Evolutionary conservation across 2,329 filamentous ascomycete species (phyloP), one percentile per base, ranked within the genome.

Genomic region (Colletotrichum shisoi): DNA sequence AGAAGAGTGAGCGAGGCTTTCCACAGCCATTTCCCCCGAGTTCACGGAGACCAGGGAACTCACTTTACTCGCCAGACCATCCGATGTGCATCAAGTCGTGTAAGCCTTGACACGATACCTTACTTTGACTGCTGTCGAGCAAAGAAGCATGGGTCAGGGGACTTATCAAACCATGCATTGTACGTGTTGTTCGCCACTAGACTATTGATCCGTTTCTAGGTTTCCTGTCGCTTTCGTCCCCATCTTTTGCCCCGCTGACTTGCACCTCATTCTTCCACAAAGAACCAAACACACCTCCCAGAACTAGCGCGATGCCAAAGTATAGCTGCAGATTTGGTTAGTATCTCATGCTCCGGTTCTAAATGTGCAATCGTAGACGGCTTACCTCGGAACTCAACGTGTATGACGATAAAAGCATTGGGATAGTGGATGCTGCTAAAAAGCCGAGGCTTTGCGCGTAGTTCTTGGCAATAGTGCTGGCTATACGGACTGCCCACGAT

Each of bases 1-100:
- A 40, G 15, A 57, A 48, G 21, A 48, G 60, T 57, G 60, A 62
- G 60, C 60, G 49, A 53, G 24, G 45, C 57, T 39, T 39, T 21
- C 21, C 17, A 42, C 42, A 12, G 37, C 45, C 21, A 59, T 27
- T 34, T 51, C 57, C 57, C 56, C 57, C 57, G 57, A 59, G 57
- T 40, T 59, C 45, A 42, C 34, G 34, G 34, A 51, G 45, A 42
- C 37, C 57, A 59, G 57, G 56, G 57, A 59, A 59, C 57, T 59
- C 57, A 59, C 57, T 31, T 39, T 42, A 15, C 44, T 39, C 34
- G 11, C 42, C 44, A 58, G 57, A 51, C 39, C 34, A 31, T 27
- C 21, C 57, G 31, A 48, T 31, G 56, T 48, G 56, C 42, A 39
- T 46, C 44, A 39, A 24, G 12, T 31, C n/a, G 24, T 45, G 44